phyloP scores from a whole-genome alignment of 1,284 basidiomycete species.

The Cryptococcus deneoformans region DNA sequence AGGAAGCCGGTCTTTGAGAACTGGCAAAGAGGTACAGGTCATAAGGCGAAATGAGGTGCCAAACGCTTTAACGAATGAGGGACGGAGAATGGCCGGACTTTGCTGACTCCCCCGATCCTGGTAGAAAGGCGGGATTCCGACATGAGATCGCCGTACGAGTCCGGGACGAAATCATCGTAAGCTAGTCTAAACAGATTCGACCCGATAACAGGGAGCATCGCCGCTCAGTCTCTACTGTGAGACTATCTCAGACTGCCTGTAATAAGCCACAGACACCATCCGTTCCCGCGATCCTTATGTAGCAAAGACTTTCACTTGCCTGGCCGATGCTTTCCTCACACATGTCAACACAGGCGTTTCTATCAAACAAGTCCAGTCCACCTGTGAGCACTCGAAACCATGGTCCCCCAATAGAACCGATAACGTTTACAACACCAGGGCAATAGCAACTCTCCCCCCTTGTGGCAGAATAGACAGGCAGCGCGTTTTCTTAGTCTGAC shows the following conservation, averaged over 20 bases:
- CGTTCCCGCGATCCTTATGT: no score
- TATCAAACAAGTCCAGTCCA: neutral
- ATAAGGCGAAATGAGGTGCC: neutral
- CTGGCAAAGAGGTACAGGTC: neutral
- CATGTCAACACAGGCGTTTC: neutral
- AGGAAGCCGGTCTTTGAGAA: conserved; percentile 1
- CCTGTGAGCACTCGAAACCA: neutral
- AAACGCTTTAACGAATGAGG: neutral
- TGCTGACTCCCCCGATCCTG: conserved; percentile 5
- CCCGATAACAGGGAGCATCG: neutral
- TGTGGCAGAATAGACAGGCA: neutral
- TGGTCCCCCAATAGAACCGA: neutral
- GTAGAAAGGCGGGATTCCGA: conserved; percentile 1
- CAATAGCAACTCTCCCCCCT: conserved; percentile 1
- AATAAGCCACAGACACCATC: neutral
- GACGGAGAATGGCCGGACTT: neutral
- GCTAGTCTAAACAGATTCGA: neutral
- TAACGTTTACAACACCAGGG: no score
- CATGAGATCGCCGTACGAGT: neutral
- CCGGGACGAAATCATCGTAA: neutral
- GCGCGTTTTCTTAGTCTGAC: conserved; percentile 3
- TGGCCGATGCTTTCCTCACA: neutral
- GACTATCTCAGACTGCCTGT: neutral
- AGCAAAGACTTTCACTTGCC: neutral
- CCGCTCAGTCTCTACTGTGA: neutral